Percentiles rank a stretch among this genome's conserved stretches.
Conservation (phyloP, 768 basidiomycete genomes). For the Lyophyllum decastes region DNA sequence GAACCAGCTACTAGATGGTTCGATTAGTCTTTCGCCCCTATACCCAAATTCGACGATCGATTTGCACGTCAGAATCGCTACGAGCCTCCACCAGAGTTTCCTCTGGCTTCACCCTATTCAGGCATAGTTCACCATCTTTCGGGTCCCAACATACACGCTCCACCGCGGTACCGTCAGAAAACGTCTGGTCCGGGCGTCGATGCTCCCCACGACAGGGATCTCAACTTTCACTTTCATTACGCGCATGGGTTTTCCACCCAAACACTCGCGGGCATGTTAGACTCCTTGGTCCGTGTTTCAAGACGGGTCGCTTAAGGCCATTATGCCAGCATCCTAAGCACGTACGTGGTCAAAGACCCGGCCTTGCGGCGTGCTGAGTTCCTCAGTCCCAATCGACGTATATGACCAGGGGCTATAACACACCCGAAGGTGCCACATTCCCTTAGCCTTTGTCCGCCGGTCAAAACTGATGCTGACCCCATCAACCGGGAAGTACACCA, state of each 20-base stretch:
- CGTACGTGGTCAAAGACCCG: too few relatives aligned
- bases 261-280: constrained; percentile 83
- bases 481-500: too few relatives aligned
- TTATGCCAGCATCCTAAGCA: too few relatives aligned
- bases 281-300: constrained; percentile 48
- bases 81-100: constrained; percentile 96
- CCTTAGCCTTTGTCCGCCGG: too few relatives aligned
- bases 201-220: constrained; percentile 68
- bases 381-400: too few relatives aligned
- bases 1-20: constrained; percentile 67
- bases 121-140: constrained; percentile 73
- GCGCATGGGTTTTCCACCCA: constrained; percentile 43
- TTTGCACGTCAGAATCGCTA: constrained; percentile 97
- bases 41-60: constrained; percentile 94
- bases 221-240: too few relatives aligned
- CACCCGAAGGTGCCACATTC: too few relatives aligned
- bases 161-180: constrained; percentile 75
- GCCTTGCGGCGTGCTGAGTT: too few relatives aligned
- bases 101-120: constrained; percentile 93
- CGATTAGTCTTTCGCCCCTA: constrained; percentile 97
- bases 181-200: constrained; percentile 74
- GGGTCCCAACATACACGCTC: constrained; percentile 76
- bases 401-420: too few relatives aligned
- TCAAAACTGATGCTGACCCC: too few relatives aligned
- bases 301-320: too few relatives aligned